A percentile compares a stretch with the other conserved stretches of the same genome.
Conservation (phyloP, 352 stramenopile species). For the Pythium diclinum region DNA sequence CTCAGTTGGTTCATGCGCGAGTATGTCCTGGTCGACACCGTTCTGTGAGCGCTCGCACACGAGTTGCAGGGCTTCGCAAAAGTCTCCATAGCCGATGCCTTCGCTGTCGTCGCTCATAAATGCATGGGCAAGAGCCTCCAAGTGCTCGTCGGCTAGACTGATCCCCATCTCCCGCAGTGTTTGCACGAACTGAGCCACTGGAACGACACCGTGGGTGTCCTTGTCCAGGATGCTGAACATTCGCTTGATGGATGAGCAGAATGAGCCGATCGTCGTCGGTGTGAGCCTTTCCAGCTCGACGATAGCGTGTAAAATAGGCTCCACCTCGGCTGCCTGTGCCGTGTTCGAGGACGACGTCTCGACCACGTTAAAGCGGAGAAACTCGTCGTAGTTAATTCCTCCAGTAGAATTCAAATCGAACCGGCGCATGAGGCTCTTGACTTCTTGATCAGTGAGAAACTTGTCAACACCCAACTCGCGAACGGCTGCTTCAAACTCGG, state of each 20-base stretch:
- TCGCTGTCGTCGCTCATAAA: conserved; percentile 36
- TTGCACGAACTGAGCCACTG: conserved; percentile 45
- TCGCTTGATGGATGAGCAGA: conserved; percentile 64
- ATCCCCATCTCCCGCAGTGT: conserved; percentile 67
- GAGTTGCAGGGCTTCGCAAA: conserved; percentile 53
- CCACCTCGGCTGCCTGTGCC: conserved; percentile 20
- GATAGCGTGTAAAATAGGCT: conserved; percentile 50
- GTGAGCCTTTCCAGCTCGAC: conserved; percentile 49
- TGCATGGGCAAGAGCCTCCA: conserved; percentile 41
- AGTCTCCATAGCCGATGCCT: conserved; percentile 45
- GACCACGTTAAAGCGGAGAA: conserved; percentile 70
- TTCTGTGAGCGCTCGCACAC: conserved; percentile 36
- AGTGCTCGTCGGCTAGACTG: conserved; percentile 32
- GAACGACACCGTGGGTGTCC: conserved; percentile 50
- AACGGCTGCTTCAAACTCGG: conserved; percentile 66
- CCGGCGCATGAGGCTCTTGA: conserved; percentile 75
- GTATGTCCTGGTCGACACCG: conserved; percentile 24
- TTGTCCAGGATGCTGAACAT: conserved; percentile 85
- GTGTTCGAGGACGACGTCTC: conserved; percentile 51
- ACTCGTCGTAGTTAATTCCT: conserved; percentile 72
- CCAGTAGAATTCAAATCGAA: conserved; percentile 70
- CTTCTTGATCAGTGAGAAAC: conserved; percentile 68
- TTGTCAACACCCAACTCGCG: conserved; percentile 71
- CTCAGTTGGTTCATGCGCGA: conserved; percentile 35
- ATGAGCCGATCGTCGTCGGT: conserved; percentile 36